phyloP scores from a whole-genome alignment of 441 rosid species.

The Bruguiera hainesii region DNA sequence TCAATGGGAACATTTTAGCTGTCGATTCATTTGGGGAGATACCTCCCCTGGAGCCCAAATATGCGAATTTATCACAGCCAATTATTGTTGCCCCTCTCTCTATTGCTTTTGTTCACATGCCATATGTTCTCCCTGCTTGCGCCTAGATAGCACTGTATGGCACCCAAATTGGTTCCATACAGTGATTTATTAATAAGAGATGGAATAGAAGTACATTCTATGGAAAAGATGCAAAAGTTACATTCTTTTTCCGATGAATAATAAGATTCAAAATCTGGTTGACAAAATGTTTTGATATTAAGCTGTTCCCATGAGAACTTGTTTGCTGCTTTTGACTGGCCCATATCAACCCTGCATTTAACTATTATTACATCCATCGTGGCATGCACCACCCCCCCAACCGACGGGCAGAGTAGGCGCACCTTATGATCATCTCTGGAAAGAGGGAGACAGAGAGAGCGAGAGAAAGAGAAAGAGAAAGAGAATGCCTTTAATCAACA shows the following conservation, averaged over 20 bases:
- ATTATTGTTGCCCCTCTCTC: conserved; percentile 64
- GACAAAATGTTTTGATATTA: not conserved
- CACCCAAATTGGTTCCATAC: conserved; percentile 29
- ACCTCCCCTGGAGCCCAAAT: conserved; percentile 56
- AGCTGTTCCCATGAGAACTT: not conserved
- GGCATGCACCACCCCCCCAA: too few relatives aligned
- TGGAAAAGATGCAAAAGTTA: conserved; percentile 16
- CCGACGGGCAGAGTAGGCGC: too few relatives aligned
- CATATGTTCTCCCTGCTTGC: conserved; percentile 56
- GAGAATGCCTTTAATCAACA: not conserved
- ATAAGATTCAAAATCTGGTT: conserved; percentile 13
- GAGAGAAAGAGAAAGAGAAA: too few relatives aligned
- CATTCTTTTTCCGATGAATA: conserved; percentile 15
- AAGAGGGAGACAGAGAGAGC: too few relatives aligned
- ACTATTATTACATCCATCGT: too few relatives aligned
- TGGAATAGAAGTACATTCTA: conserved; percentile 6
- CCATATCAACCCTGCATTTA: not conserved
- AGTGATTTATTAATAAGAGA: conserved; percentile 24
- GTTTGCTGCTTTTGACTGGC: conserved; percentile 5
- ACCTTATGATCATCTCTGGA: too few relatives aligned
- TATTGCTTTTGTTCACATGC: conserved; percentile 71
- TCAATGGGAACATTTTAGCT: conserved; percentile 59
- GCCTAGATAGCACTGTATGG: conserved; percentile 30
- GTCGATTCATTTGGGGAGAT: conserved; percentile 64
- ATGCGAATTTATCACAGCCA: conserved; percentile 44